phyloP scores from a whole-genome alignment of 192 early-diverging fungal genomes.

The Cetraspora pellucida region DNA sequence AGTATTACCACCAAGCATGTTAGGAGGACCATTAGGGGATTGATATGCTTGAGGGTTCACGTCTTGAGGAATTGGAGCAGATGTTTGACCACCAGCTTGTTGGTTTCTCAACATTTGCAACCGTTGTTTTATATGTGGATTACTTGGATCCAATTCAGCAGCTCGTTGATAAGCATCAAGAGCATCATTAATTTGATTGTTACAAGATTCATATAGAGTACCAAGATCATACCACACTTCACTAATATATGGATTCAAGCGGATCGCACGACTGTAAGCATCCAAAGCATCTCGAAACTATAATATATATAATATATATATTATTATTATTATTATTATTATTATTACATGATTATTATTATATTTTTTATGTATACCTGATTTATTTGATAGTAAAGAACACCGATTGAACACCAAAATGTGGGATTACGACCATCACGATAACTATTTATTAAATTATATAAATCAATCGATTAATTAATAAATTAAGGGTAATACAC shows the following conservation, averaged over 20 bases:
- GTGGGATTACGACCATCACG: constrained; percentile 91
- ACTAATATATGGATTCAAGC: constrained; percentile 88
- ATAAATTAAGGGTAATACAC: background rate
- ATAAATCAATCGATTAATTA: background rate
- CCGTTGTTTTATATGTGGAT: constrained; percentile 87
- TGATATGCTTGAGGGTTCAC: constrained; percentile 34
- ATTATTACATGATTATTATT: no score
- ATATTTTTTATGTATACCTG: no score
- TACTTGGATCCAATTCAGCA: constrained; percentile 89
- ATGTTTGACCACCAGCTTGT: constrained; percentile 33
- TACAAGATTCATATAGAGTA: constrained; percentile 95
- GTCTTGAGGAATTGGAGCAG: constrained; percentile 34
- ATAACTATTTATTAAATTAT: constrained; percentile 40
- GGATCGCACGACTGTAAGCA: constrained; percentile 94
- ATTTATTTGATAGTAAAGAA: constrained; percentile 96
- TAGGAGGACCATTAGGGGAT: constrained; percentile 1
- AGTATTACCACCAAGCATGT: constrained; percentile 26
- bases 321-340: background rate
- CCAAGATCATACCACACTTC: constrained; percentile 99
- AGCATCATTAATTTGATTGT: constrained; percentile 95
- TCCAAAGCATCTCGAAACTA: constrained; percentile 94
- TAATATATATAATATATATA: background rate
- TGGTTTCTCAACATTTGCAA: constrained; percentile 41
- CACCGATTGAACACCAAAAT: constrained; percentile 99
- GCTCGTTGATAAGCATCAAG: constrained; percentile 96